Evolutionary conservation across 257 asterid genomes (phyloP).

Genomic region (Mitragyna speciosa): DNA sequence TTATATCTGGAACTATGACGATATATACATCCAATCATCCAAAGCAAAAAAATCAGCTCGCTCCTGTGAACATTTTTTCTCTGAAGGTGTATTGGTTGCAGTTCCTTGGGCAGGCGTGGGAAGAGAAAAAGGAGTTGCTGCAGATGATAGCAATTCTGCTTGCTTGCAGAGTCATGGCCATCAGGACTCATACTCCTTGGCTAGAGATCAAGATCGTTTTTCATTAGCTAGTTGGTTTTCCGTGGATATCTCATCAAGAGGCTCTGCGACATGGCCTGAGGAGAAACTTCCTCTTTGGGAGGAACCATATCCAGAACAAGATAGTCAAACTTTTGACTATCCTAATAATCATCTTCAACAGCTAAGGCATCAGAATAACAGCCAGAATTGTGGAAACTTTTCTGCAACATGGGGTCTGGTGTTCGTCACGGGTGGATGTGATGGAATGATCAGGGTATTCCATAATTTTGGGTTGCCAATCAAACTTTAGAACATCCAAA

Average conservation of each 20-base stretch:
- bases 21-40: constrained; percentile 35
- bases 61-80: constrained; percentile 67
- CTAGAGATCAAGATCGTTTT: constrained; percentile 51
- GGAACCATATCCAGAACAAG: constrained; percentile 23
- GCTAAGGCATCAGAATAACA: constrained; percentile 1
- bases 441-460: constrained; percentile 78
- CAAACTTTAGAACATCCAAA: constrained; percentile 30
- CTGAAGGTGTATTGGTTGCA: constrained; percentile 52
- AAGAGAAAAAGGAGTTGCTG: background rate
- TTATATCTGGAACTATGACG: constrained; percentile 66
- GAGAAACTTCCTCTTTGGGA: constrained; percentile 66
- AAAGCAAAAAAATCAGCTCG: constrained; percentile 51
- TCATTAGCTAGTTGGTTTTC: constrained; percentile 70
- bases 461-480: constrained; percentile 73
- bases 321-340: background rate
- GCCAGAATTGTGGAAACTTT: constrained; percentile 8
- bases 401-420: constrained; percentile 66
- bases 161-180: constrained; percentile 10
- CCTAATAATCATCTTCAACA: constrained; percentile 25
- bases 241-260: constrained; percentile 49
- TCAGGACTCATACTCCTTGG: constrained; percentile 24
- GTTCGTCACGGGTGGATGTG: constrained; percentile 60
- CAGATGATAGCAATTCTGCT: background rate
- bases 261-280: constrained; percentile 75
- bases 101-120: constrained; percentile 55